These are phyloP conservation scores for Penicillium sp. DNA, from an alignment of 2,329 filamentous ascomycete species.

Conservation along the genomic window DNA sequence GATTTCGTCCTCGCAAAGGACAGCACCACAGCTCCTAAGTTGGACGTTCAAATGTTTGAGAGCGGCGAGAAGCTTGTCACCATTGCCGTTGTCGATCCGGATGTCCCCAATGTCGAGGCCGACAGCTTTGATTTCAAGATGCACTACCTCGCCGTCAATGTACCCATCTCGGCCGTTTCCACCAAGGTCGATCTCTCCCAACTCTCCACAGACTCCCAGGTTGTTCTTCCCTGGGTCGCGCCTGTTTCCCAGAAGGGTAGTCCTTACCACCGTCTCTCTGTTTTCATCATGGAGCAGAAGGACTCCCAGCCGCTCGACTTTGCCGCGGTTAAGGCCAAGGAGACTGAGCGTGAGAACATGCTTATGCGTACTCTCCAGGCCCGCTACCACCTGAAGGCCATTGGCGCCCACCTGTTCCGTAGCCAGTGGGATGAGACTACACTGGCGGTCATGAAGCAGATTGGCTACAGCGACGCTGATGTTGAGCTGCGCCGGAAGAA, in stretches of 20 bases:
- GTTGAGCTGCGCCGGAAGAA: constrained; percentile 82
- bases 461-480: constrained; percentile 72
- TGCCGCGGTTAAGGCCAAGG: constrained; percentile 54
- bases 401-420: constrained; percentile 87
- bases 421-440: constrained; percentile 87
- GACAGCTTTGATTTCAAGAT: constrained; percentile 79
- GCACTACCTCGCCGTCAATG: constrained; percentile 81
- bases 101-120: constrained; percentile 76
- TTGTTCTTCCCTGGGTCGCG: constrained; percentile 78
- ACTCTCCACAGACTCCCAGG: constrained; percentile 61
- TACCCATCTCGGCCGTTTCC: constrained; percentile 61
- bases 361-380: constrained; percentile 72
- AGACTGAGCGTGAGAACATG: constrained; percentile 64
- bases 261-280: constrained; percentile 83
- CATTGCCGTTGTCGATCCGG: constrained; percentile 82
- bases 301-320: constrained; percentile 61
- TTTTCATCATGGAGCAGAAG: constrained; percentile 81
- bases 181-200: constrained; percentile 65
- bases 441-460: constrained; percentile 79
- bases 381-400: constrained; percentile 66
- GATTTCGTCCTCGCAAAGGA: constrained; percentile 72
- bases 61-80: constrained; percentile 78
- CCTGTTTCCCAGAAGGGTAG: constrained; percentile 86
- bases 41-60: constrained; percentile 84
- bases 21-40: constrained; percentile 70